These are phyloP conservation scores for Trypanosoma mega DNA, from an alignment of 208 protist species.

Conservation along the genomic window DNA sequence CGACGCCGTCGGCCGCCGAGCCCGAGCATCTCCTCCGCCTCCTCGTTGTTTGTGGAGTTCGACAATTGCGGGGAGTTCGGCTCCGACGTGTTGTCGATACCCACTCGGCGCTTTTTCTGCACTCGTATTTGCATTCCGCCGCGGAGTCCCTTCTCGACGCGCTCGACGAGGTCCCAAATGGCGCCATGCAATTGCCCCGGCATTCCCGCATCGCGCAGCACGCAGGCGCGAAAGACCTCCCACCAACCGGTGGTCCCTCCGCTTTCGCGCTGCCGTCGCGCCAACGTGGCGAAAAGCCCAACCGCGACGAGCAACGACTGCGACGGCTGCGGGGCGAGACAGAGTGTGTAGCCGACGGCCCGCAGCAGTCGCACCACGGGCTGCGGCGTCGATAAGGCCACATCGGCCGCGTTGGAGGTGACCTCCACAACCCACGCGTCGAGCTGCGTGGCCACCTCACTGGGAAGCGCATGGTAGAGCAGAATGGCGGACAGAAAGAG, in stretches of 20 bases:
- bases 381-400: slow-evolving; percentile 30
- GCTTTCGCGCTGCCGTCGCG: slow-evolving; percentile 32
- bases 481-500: slow-evolving; percentile 44
- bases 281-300: slow-evolving; percentile 46
- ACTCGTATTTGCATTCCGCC: slow-evolving; percentile 5
- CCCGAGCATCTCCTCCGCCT: neutral
- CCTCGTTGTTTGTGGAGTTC: neutral
- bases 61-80: too few relatives aligned
- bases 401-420: slow-evolving; percentile 42
- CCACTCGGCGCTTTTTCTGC: too few relatives aligned
- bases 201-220: slow-evolving; percentile 45
- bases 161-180: slow-evolving; percentile 37
- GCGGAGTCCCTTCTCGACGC: slow-evolving; percentile 29
- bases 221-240: slow-evolving; percentile 38
- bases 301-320: slow-evolving; percentile 56
- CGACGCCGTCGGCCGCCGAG: neutral
- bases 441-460: slow-evolving; percentile 33
- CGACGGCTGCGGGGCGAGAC: slow-evolving; percentile 30
- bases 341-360: slow-evolving; percentile 36
- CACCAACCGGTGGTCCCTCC: slow-evolving; percentile 35
- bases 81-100: too few relatives aligned
- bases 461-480: slow-evolving; percentile 29
- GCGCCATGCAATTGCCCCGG: slow-evolving; percentile 39
- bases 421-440: slow-evolving; percentile 47
- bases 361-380: slow-evolving; percentile 41